Conservation (phyloP, 2,329 filamentous ascomycete genomes). For the Penicillium sp. region DNA sequence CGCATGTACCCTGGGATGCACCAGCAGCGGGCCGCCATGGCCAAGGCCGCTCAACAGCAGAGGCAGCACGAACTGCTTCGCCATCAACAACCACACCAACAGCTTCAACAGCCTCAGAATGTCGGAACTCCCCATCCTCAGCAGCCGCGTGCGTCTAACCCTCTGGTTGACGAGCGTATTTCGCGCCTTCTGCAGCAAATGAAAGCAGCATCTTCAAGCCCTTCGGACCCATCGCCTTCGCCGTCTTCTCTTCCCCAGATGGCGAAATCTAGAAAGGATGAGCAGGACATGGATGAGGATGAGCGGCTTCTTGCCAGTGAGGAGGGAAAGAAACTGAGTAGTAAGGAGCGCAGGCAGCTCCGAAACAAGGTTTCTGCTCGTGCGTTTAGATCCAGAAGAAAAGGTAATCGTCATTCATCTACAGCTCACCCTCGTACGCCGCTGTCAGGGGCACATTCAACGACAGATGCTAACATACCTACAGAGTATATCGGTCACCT, state of each 20-base stretch:
- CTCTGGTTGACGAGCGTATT: slow-evolving; percentile 88
- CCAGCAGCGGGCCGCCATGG: slow-evolving; percentile 81
- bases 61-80: slow-evolving; percentile 63
- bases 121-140: slow-evolving; percentile 35
- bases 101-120: slow-evolving; percentile 27
- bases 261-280: slow-evolving; percentile 82
- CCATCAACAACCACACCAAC: slow-evolving; percentile 60
- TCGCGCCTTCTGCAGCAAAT: slow-evolving; percentile 91
- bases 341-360: slow-evolving; percentile 95
- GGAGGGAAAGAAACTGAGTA: slow-evolving; percentile 98
- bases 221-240: slow-evolving; percentile 53
- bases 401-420: slow-evolving; percentile 68
- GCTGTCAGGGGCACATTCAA: background rate
- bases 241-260: slow-evolving; percentile 64
- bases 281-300: slow-evolving; percentile 98
- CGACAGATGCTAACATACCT: slow-evolving; percentile 54
- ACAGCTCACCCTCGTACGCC: background rate
- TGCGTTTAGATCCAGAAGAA: slow-evolving; percentile 95
- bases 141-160: slow-evolving; percentile 58
- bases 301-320: slow-evolving; percentile 93
- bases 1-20: slow-evolving; percentile 94
- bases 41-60: slow-evolving; percentile 73
- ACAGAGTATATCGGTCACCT: slow-evolving; percentile 96
- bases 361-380: slow-evolving; percentile 98
- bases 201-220: slow-evolving; percentile 71